Evolutionary conservation across 768 basidiomycete species (phyloP).

Genomic region (Neoboletus magnificus): DNA sequence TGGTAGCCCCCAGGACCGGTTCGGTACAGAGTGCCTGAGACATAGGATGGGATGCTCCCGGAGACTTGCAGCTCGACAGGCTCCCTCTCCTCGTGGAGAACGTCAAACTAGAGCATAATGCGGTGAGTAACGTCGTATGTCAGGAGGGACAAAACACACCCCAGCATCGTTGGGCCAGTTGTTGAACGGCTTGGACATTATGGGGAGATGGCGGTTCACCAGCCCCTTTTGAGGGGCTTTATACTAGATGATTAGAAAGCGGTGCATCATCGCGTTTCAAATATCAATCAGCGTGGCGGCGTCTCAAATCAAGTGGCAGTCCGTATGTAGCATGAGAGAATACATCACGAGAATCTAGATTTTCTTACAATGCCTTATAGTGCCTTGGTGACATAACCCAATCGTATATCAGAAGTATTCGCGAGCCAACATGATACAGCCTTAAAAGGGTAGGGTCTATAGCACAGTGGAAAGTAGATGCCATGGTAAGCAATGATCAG

Average conservation of each 20-base stretch:
- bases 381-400: too few relatives aligned
- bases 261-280: background rate
- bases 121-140: background rate
- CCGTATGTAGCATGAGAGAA: too few relatives aligned
- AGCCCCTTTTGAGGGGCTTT: background rate
- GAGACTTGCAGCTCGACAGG: constrained; percentile 28
- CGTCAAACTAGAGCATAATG: constrained; percentile 21
- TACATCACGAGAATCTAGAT: too few relatives aligned
- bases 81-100: constrained; percentile 26
- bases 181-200: constrained; percentile 27
- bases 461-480: too few relatives aligned
- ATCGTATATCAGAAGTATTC: too few relatives aligned
- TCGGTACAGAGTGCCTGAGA: constrained; percentile 36
- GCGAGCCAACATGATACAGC: too few relatives aligned
- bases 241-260: background rate
- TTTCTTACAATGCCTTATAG: too few relatives aligned
- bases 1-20: constrained; percentile 38
- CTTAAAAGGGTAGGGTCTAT: too few relatives aligned
- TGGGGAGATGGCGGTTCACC: background rate
- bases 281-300: too few relatives aligned
- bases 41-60: constrained; percentile 33
- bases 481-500: too few relatives aligned
- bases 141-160: constrained; percentile 6
- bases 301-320: background rate
- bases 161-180: constrained; percentile 32